phyloP scores from a whole-genome alignment of 208 protist genomes.

The Phytomonas francai region DNA sequence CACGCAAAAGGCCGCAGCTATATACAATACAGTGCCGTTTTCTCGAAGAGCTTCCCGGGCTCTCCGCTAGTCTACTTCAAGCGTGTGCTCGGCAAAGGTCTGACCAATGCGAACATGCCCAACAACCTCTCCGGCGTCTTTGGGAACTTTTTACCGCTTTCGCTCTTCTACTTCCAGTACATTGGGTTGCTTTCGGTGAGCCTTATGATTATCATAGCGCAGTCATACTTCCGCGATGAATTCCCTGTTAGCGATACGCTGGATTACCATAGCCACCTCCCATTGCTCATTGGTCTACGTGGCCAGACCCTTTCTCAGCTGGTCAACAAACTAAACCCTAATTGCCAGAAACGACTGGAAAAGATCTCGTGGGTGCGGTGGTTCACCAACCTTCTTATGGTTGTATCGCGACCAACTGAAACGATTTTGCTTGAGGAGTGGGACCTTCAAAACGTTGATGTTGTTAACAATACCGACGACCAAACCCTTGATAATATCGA shows the following conservation, averaged over 20 bases:
- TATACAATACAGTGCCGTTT: constrained; percentile 73
- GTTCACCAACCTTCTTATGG: constrained; percentile 52
- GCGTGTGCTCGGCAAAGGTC: constrained; percentile 48
- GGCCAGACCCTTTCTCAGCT: constrained; percentile 73
- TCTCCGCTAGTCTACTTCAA: constrained; percentile 70
- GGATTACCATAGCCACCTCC: constrained; percentile 59
- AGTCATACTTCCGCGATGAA: constrained; percentile 79
- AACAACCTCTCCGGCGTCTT: constrained; percentile 71
- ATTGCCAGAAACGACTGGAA: constrained; percentile 28
- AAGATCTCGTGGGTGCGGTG: constrained; percentile 79
- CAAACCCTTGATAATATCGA: constrained; percentile 40
- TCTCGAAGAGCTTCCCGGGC: constrained; percentile 37
- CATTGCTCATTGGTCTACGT: constrained; percentile 55
- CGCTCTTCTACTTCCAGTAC: constrained; percentile 83
- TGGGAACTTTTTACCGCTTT: constrained; percentile 64
- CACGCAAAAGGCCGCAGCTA: constrained; percentile 74
- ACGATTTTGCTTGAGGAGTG: constrained; percentile 80
- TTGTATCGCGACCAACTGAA: constrained; percentile 25
- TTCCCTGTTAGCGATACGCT: constrained; percentile 64
- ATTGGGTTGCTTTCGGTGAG: constrained; percentile 64
- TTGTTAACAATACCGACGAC: constrained; percentile 26
- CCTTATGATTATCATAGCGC: constrained; percentile 78
- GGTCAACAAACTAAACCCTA: constrained; percentile 33
- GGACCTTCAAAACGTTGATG: constrained; percentile 26
- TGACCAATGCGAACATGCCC: constrained; percentile 48